Conservation (phyloP, 208 protist species). For the Blechomonas ayalai region DNA sequence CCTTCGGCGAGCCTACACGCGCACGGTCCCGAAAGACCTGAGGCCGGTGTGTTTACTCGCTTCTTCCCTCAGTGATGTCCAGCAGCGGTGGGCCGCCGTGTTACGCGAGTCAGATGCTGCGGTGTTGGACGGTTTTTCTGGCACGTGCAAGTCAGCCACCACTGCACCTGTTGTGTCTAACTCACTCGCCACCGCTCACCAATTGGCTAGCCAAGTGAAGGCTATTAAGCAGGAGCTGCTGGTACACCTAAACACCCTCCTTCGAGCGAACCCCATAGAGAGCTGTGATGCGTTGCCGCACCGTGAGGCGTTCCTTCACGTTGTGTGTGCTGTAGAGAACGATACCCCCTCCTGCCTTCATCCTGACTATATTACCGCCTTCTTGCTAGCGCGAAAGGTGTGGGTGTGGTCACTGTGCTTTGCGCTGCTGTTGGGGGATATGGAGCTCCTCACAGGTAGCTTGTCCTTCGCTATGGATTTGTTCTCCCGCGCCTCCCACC, state of each 20-base stretch:
- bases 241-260: constrained; percentile 11
- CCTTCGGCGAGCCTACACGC: constrained; percentile 47
- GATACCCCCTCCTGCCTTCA: no score
- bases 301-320: no score
- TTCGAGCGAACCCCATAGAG: no score
- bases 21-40: constrained; percentile 35
- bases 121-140: background rate
- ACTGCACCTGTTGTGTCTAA: no score
- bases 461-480: constrained; percentile 24
- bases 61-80: constrained; percentile 41
- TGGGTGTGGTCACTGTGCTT: constrained; percentile 58
- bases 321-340: no score
- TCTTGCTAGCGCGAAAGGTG: constrained; percentile 23
- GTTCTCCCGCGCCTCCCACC: constrained; percentile 16
- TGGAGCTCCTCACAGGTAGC: constrained; percentile 53
- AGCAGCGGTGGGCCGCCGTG: constrained; percentile 31
- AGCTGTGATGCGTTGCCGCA: no score
- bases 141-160: no score
- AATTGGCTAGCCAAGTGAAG: constrained; percentile 65
- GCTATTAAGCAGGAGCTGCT: constrained; percentile 66
- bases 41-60: constrained; percentile 26
- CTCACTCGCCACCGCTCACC: no score
- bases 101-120: background rate
- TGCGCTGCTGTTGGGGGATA: constrained; percentile 26
- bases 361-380: no score